Conservation (phyloP, 148 eudicot species). For the Polygonum aviculare region DNA sequence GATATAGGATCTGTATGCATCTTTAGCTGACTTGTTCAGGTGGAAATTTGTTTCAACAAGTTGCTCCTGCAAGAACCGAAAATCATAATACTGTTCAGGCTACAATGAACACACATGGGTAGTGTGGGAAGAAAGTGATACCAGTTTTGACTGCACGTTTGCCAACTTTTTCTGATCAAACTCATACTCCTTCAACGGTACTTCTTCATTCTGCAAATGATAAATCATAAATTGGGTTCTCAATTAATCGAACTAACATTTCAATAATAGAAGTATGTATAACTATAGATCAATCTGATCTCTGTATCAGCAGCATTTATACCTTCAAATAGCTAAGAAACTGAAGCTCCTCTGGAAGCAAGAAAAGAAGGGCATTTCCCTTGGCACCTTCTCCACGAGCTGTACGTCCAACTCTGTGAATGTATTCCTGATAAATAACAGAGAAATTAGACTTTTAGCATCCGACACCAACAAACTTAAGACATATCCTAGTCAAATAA, state of each 20-base stretch:
- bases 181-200: slow-evolving; percentile 79
- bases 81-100: background rate
- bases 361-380: slow-evolving; percentile 82
- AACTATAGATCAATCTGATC: background rate
- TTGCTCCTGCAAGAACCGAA: slow-evolving; percentile 49
- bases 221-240: background rate
- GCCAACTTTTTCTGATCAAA: slow-evolving; percentile 55
- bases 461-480: no score
- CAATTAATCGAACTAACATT: background rate
- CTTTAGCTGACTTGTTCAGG: slow-evolving; percentile 88
- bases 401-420: slow-evolving; percentile 52
- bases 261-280: background rate
- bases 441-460: no score
- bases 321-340: slow-evolving; percentile 89
- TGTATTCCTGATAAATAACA: no score
- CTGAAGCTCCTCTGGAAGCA: slow-evolving; percentile 82
- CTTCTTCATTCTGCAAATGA: slow-evolving; percentile 55
- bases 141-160: slow-evolving; percentile 78
- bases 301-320: background rate
- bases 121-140: slow-evolving; percentile 19
- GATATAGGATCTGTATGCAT: slow-evolving; percentile 76
- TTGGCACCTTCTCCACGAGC: slow-evolving; percentile 97
- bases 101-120: background rate
- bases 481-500: no score
- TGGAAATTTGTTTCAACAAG: slow-evolving; percentile 58